phyloP scores from a whole-genome alignment of 176 grass and related monocot species.

The Tillandsia leiboldiana region DNA sequence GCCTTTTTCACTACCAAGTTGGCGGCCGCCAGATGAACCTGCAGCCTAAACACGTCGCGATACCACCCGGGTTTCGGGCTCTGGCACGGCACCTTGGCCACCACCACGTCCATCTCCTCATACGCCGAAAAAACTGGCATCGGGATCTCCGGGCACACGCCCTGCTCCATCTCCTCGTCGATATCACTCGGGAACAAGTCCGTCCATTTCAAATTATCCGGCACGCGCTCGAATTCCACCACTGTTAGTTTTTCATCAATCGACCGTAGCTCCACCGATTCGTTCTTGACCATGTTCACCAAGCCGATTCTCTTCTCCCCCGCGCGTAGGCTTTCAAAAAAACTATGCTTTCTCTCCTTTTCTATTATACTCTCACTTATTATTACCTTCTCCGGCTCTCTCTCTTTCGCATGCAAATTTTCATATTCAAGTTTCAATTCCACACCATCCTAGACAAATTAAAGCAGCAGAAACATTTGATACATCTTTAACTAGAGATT shows the following conservation, averaged over 20 bases:
- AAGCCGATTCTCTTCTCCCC: slow-evolving; percentile 27
- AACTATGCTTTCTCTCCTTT: slow-evolving; percentile 34
- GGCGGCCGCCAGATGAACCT: slow-evolving; percentile 65
- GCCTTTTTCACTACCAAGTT: slow-evolving; percentile 35
- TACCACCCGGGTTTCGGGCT: slow-evolving; percentile 30
- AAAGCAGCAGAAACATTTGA: too few relatives aligned
- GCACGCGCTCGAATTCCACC: background rate
- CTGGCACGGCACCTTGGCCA: slow-evolving; percentile 61
- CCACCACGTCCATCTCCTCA: slow-evolving; percentile 50
- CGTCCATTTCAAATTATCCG: background rate
- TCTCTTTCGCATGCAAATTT: too few relatives aligned
- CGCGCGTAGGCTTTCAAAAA: slow-evolving; percentile 43
- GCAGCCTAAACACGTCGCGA: slow-evolving; percentile 76
- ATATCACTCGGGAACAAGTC: background rate
- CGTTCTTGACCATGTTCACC: slow-evolving; percentile 51
- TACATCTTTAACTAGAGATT: too few relatives aligned
- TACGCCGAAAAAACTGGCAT: background rate
- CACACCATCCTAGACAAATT: too few relatives aligned
- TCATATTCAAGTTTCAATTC: too few relatives aligned
- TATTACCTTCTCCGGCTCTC: too few relatives aligned
- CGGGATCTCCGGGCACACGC: background rate
- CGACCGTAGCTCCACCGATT: slow-evolving; percentile 27
- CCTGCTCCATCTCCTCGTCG: background rate
- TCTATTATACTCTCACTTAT: too few relatives aligned
- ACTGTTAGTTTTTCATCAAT: background rate